Evolutionary conservation across 768 basidiomycete genomes (phyloP).

Genomic region (Dentipellis sp.): DNA sequence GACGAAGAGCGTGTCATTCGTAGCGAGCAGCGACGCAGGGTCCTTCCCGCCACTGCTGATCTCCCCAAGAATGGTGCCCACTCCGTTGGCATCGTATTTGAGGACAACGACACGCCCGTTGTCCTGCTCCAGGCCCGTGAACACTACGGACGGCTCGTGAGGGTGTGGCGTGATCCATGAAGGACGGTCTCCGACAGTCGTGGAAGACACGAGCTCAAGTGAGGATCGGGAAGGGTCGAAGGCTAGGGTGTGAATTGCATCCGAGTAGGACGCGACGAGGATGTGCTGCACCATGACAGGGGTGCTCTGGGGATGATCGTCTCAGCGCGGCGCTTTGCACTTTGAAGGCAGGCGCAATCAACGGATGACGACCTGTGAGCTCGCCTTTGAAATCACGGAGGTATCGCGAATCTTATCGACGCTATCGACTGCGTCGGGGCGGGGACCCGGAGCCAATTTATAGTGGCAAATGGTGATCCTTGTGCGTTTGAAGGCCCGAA

Average conservation of each 20-base stretch:
- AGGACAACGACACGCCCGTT: slow-evolving; percentile 60
- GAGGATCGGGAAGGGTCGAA: slow-evolving; percentile 46
- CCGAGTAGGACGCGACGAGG: slow-evolving; percentile 56
- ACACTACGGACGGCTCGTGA: slow-evolving; percentile 45
- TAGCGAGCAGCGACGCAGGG: slow-evolving; percentile 56
- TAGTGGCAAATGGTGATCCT: not conserved
- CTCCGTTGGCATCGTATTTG: slow-evolving; percentile 44
- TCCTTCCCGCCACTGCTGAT: slow-evolving; percentile 47
- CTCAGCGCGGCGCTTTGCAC: too few species aligned
- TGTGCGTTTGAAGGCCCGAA: not conserved
- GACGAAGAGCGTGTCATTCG: slow-evolving; percentile 48
- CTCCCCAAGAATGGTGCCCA: slow-evolving; percentile 40
- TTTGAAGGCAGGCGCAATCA: too few species aligned
- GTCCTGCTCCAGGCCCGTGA: slow-evolving; percentile 55
- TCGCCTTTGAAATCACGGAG: not conserved
- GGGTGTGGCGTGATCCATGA: slow-evolving; percentile 71
- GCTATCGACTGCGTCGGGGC: not conserved
- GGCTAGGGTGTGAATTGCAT: slow-evolving; percentile 49
- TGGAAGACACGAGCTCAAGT: slow-evolving; percentile 34
- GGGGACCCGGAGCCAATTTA: not conserved
- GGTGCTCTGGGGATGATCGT: slow-evolving; percentile 8
- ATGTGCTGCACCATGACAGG: slow-evolving; percentile 27
- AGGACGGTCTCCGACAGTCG: slow-evolving; percentile 51
- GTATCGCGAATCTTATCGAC: not conserved
- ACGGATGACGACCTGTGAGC: not conserved